These are phyloP conservation scores for Rosa persica DNA, from an alignment of 306 rosid species.

Conservation along the genomic window DNA sequence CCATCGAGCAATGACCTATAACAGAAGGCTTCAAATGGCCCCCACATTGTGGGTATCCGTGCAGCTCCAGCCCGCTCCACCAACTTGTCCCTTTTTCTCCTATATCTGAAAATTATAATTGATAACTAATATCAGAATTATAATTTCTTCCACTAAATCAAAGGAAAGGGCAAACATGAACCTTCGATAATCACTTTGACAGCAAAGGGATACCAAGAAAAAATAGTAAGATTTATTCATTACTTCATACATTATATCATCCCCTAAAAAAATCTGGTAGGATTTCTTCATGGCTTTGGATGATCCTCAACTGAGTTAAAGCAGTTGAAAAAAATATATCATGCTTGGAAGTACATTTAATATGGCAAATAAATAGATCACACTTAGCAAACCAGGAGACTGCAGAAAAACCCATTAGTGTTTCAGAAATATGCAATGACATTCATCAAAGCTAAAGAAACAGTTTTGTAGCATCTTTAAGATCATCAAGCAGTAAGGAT, in stretches of 20 bases:
- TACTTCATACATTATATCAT: background rate
- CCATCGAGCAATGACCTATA: slow-evolving; percentile 80
- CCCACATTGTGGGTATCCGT: slow-evolving; percentile 95
- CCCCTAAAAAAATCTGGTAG: background rate
- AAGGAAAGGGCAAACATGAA: slow-evolving; percentile 2
- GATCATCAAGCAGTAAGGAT: background rate
- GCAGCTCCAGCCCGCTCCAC: slow-evolving; percentile 65
- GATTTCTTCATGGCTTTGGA: background rate
- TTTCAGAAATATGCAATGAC: background rate
- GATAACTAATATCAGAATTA: background rate
- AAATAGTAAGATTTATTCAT: slow-evolving; percentile 7
- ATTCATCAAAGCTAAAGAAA: background rate
- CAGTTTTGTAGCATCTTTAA: background rate
- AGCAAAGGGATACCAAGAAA: background rate
- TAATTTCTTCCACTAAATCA: background rate
- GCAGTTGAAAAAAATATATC: background rate
- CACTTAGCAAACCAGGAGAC: background rate
- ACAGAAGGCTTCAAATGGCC: slow-evolving; percentile 81
- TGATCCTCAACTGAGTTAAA: background rate
- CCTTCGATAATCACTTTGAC: background rate
- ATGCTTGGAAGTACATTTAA: background rate
- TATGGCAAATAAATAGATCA: background rate
- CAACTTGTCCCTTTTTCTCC: slow-evolving; percentile 86
- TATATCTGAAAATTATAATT: slow-evolving; percentile 56
- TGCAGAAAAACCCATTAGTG: background rate